Conservation (phyloP, 2,329 filamentous ascomycete genomes). For the Teratosphaeria nubilosa region DNA sequence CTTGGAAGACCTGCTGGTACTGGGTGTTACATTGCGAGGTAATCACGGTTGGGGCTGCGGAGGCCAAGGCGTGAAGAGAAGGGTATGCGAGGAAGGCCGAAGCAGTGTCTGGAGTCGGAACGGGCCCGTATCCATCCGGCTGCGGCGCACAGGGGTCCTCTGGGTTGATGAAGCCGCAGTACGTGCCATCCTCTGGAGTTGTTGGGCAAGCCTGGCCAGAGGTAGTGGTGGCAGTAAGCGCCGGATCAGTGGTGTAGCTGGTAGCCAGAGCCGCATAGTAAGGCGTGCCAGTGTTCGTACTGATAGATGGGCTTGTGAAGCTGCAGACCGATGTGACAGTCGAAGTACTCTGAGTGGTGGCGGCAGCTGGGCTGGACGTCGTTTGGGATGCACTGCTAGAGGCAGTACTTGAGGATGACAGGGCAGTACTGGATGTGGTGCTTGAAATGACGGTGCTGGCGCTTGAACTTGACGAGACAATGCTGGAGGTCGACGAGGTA, state of each 20-base stretch:
- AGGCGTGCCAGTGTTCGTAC: neutral
- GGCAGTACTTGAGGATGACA: too few species aligned
- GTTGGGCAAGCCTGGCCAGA: conserved; percentile 20
- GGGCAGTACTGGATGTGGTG: too few species aligned
- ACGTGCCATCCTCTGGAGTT: conserved; percentile 1
- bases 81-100: neutral
- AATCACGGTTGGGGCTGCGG: neutral
- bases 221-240: conserved; percentile 11
- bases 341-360: neutral
- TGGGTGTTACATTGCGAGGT: neutral
- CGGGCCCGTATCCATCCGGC: neutral
- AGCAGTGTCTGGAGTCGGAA: neutral
- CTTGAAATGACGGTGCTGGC: too few species aligned
- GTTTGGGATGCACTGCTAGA: too few species aligned
- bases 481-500: neutral
- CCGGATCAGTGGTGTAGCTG: conserved; percentile 15
- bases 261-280: conserved; percentile 17
- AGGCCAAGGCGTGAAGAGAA: neutral
- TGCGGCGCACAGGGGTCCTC: neutral
- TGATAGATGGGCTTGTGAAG: neutral
- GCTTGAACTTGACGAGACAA: too few species aligned
- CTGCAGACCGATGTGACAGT: neutral
- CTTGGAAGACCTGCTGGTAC: neutral
- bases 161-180: conserved; percentile 2
- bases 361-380: neutral